Evolutionary conservation across 768 basidiomycete genomes (phyloP), one percentile per base, ranked within the genome.

Genomic region (Solioccasus polychromus): DNA sequence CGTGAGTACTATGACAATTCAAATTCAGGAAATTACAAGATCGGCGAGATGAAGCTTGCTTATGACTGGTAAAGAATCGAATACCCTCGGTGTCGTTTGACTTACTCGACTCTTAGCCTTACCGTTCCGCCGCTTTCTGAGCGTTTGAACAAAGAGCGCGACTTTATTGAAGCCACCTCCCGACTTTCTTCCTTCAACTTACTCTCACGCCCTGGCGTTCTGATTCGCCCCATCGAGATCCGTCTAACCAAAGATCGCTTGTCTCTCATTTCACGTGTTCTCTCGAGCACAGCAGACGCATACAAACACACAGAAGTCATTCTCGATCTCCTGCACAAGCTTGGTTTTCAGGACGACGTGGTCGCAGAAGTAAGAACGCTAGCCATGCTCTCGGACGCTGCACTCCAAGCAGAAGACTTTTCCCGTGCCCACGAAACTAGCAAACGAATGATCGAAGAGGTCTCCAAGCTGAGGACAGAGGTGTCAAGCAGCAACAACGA

Each of bases 161-260:
- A 92, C 44, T 99, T 97, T 66, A 96, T 99, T 51, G 94, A 98
- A 70, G 96, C 96, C 2, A 99, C 96, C 1, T 95, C 92, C 20
- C 85, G 91, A 2, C 83, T 99, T 10, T 82, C 85, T n/a, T 92
- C 95, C 4, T 99, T 91, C 74, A 88, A 90, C 47, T 76, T 95
- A 48, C 74, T 74, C 62, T 83, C 91, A 19, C 75, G 80, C 5
- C 79, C 83, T 8, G 85, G 89, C 36, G 78, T 85, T 34, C 77
- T 83, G 6, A 83, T 98, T 41, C 79, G 92, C 8, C 95, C 95
- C 1, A 81, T 96, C 48, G 94, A 97, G 65, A 92, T 99, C 49
- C 85, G 95, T 8, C 77, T 96, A 18, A 88, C 90, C 25, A 89
- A 88, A 53, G 88, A 97, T 62, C 83, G 88, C 8, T 79, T 99